Base-by-base conservation (phyloP, 192 early-diverging fungal genomes). In the Podila minutissima region DNA sequence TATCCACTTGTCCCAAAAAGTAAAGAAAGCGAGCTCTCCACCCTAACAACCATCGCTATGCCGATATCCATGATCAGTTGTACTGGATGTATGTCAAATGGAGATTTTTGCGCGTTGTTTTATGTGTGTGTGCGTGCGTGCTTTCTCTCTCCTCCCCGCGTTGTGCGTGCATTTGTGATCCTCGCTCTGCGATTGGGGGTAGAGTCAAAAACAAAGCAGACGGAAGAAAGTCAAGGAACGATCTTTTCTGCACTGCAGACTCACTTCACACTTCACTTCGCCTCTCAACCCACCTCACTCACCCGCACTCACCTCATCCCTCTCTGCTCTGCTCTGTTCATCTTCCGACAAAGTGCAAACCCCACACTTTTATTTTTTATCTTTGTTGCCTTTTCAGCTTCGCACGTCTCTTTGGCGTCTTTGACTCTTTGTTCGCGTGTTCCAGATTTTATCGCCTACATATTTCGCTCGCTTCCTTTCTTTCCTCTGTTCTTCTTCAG, bases 81-180 rank as follows among this genome's bases (percentile, higher is more conserved):
- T 20, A 26, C 7, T 17, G 2, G 26, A 35, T 29, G 32, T 60
- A 8, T 26, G 20, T 60, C 19, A n/a, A 29, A 29, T 29, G 4
- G n/a, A 15, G 20, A 20, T 13, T 6, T 8, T 15, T 32, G 24
- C 19, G 41, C 33, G 19, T 28, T 19, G 4, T 50, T 7, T 38
- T 33, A 46, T n/a, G 9, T 41, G 10, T 48, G 20, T 62, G 28
- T 26, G 31, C 4, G 33, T 33, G 33, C 33, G 9, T 58, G 41
- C 62, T 46, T 70, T 50, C 46, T 28, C 58, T 29, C 22, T 58
- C 67, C 31, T 38, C 59, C n/a, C 53, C 33, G 22, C 32, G n/a
- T 19, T 29, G 64, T 66, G 41, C 41, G 41, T 46, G 41, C 41
- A 46, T 46, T 46, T 46, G 41, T 17, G 41, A 46, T 46, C 41